Conservation (phyloP, 2,329 filamentous ascomycete genomes). For the Ophiostoma novo-ulmi region DNA sequence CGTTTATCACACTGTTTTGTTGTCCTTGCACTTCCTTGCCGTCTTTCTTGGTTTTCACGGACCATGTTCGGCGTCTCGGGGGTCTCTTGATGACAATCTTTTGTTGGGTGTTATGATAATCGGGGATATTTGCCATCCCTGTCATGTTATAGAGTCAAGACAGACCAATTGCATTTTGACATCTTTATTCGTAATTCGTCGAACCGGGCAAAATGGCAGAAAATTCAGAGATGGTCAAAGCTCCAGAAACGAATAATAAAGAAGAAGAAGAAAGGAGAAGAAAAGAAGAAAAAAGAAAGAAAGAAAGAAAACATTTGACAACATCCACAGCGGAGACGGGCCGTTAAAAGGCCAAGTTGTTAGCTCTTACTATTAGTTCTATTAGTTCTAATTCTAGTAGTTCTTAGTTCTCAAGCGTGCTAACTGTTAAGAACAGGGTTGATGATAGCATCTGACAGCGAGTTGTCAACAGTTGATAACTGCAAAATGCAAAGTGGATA, state of each 20-base stretch:
- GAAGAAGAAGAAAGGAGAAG: background rate
- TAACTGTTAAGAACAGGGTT: background rate
- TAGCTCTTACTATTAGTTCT: background rate
- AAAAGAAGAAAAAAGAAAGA: background rate
- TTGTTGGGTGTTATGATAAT: background rate
- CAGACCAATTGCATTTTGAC: background rate
- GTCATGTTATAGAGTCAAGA: background rate
- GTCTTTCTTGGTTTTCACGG: background rate
- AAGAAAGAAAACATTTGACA: background rate
- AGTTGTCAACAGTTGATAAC: too few relatives aligned
- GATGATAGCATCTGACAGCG: background rate
- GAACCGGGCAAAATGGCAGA: background rate
- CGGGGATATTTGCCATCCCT: background rate
- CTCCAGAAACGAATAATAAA: background rate
- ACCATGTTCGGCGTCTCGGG: background rate
- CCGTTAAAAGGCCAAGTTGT: conserved; percentile 13
- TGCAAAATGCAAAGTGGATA: background rate
- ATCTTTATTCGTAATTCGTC: background rate
- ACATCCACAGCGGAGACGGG: conserved; percentile 15
- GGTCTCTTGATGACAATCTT: background rate
- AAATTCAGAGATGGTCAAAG: background rate
- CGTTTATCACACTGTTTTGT: background rate
- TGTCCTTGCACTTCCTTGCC: background rate
- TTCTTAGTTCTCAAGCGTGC: background rate
- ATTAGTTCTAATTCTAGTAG: too few relatives aligned